These are phyloP conservation scores for Globisporangium okanoganense DNA, from an alignment of 352 stramenopile genomes.

Conservation along the genomic window DNA sequence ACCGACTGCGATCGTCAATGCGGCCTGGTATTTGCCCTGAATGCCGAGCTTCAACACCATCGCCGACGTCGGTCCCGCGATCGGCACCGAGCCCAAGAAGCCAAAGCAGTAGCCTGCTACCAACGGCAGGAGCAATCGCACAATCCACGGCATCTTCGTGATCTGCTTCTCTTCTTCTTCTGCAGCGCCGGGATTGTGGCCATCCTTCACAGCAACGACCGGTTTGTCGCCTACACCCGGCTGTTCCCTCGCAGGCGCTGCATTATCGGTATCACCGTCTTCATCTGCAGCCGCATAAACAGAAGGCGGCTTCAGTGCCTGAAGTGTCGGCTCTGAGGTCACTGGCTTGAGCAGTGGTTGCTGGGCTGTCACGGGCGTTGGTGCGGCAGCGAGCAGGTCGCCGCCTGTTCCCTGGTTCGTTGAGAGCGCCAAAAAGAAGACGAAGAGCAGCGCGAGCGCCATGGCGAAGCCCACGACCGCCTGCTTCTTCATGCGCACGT, in stretches of 20 bases:
- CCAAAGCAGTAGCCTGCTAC: slow-evolving; percentile 81
- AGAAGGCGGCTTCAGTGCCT: slow-evolving; percentile 2
- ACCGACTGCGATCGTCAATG: slow-evolving; percentile 76
- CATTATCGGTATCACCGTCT: neutral
- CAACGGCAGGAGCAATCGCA: slow-evolving; percentile 67
- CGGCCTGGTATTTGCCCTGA: slow-evolving; percentile 79
- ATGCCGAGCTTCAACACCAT: slow-evolving; percentile 89
- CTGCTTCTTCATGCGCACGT: slow-evolving; percentile 52
- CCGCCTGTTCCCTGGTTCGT: slow-evolving; percentile 4
- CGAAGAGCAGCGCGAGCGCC: slow-evolving; percentile 54
- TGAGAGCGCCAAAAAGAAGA: slow-evolving; percentile 43
- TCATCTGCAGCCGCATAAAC: neutral
- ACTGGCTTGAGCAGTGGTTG: neutral
- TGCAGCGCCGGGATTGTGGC: slow-evolving; percentile 12
- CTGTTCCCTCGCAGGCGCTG: neutral
- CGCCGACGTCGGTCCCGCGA: slow-evolving; percentile 79
- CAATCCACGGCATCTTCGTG: slow-evolving; percentile 34
- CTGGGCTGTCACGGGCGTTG: neutral
- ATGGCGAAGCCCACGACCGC: slow-evolving; percentile 31
- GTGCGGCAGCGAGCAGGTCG: neutral
- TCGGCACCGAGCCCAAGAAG: slow-evolving; percentile 80
- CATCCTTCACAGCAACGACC: slow-evolving; percentile 2
- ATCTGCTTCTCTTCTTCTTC: neutral
- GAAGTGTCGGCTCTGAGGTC: neutral
- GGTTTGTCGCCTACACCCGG: neutral